Conservation (phyloP, 2,329 filamentous ascomycete species). For the Stagonosporopsis vannaccii region DNA sequence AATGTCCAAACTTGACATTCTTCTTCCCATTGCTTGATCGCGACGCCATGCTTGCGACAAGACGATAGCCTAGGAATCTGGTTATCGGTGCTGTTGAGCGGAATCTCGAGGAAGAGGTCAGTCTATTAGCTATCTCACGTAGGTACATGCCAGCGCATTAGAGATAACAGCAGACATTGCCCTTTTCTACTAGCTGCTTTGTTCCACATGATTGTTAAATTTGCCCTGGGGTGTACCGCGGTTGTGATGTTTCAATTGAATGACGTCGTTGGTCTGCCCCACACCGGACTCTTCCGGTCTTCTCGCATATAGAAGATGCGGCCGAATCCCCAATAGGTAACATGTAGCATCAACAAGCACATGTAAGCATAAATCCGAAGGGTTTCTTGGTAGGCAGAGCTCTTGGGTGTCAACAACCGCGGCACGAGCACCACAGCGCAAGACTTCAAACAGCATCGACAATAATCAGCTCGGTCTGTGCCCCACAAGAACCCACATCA, state of each 20-base stretch:
- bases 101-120: background rate
- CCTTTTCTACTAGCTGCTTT: slow-evolving; percentile 4
- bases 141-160: slow-evolving; percentile 1
- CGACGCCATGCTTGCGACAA: slow-evolving; percentile 21
- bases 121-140: background rate
- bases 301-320: background rate
- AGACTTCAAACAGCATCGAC: background rate
- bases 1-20: slow-evolving; percentile 45
- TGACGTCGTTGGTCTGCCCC: slow-evolving; percentile 20
- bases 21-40: slow-evolving; percentile 36
- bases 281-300: background rate
- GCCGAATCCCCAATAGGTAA: background rate
- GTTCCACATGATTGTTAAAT: slow-evolving; percentile 2
- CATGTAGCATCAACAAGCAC: background rate
- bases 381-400: background rate
- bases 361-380: background rate
- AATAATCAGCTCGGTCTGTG: too few relatives aligned
- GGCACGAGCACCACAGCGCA: background rate
- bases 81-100: background rate
- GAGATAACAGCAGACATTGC: background rate
- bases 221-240: background rate
- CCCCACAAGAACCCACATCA: background rate
- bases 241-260: slow-evolving; percentile 4
- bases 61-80: background rate
- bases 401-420: background rate